Base-by-base conservation (phyloP, 2,329 filamentous ascomycete species). In the Aspergillus aculeatinus region DNA sequence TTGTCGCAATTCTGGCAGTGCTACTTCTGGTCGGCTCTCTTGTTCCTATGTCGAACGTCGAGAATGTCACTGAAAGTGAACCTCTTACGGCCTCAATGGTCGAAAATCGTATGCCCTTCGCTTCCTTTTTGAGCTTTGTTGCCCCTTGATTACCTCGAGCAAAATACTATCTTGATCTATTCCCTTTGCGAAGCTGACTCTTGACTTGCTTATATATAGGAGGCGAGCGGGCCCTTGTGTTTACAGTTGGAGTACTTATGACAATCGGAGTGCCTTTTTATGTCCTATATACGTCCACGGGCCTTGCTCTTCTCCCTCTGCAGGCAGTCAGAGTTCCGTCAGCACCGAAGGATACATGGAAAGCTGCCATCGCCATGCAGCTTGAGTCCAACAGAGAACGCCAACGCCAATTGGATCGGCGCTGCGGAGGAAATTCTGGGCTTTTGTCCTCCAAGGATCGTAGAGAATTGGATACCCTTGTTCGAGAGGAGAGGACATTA, bases 1-100 rank as follows among this genome's bases (percentile, higher is more conserved):
- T 98, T 74, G 78, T 98, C 51, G 77, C 88, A 39, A 83, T 98
- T 25, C 68, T 77, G 6, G 85, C 95, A 5, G 82, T 94, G 50
- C 80, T 99, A 14, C 96, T 99, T 81, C 77, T 97, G 21, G 84
- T 98, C 29, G 95, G 95, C 48, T 96, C 98, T 81, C 97, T 99
- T 74, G 88, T 96, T 0, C 95, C 95, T 0, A 87, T 91, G 5
- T 88, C 90, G 5, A 89, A 86, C 61, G 82, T 87, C 63, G 83
- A 83, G 61, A 82, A 82, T 44, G 86, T 87, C 53, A 83, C 83
- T 44, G 91, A 96, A 68, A 81, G 97, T 59, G 94, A 96, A 76
- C 98, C 92, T 77, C 96, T 96, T 85, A 94, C 90, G 79, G 86
- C 86, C 57, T 81, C 98, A 11, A 80, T 98, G 51, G 82, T 89